These are phyloP conservation scores for Mycena epipterygia DNA, from an alignment of 768 basidiomycete genomes.

Conservation along the genomic window DNA sequence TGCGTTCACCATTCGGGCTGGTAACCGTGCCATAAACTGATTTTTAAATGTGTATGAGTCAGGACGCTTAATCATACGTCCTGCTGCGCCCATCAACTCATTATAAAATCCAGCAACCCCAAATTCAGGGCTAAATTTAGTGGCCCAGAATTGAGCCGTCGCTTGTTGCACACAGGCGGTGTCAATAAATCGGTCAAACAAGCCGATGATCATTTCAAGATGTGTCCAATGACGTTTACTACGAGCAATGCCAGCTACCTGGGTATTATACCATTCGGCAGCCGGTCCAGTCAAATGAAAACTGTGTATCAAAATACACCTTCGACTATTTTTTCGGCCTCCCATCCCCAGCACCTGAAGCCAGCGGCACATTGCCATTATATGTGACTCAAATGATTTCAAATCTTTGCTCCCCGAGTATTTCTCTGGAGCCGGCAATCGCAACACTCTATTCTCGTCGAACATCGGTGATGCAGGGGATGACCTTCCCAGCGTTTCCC, in stretches of 20 bases:
- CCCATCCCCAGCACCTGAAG: background rate
- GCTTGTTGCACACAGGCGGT: background rate
- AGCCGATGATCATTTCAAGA: background rate
- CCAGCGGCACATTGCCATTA: background rate
- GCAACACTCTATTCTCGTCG: background rate
- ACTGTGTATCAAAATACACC: background rate
- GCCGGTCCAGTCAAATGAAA: background rate
- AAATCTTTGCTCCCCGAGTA: background rate
- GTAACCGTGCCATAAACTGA: background rate
- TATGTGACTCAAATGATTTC: background rate
- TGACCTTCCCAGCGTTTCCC: background rate
- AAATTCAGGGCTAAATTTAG: background rate
- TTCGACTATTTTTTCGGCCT: background rate
- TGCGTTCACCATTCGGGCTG: background rate
- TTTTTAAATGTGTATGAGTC: conserved; percentile 8
- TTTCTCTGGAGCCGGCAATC: background rate
- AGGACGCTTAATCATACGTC: background rate
- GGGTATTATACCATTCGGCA: conserved; percentile 1
- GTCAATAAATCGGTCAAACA: conserved; percentile 21
- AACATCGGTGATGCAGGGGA: background rate
- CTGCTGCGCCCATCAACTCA: background rate
- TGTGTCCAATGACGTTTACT: conserved; percentile 11
- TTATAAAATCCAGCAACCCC: background rate
- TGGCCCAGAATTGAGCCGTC: background rate
- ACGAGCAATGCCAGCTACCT: background rate